Evolutionary conservation across 306 rosid species (phyloP).

Genomic region (Cicer bijugum): DNA sequence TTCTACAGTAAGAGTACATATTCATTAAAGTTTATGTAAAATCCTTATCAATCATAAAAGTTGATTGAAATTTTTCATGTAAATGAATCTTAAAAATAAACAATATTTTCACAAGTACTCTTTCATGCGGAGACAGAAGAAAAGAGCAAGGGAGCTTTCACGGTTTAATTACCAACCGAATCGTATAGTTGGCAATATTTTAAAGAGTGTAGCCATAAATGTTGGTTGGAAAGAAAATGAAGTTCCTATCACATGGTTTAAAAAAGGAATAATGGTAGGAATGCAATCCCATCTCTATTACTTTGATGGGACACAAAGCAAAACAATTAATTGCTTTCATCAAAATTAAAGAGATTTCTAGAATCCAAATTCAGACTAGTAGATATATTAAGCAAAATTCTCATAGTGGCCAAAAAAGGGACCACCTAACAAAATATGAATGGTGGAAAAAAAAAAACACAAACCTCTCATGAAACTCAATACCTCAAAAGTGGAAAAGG

Average conservation of each 20-base stretch:
- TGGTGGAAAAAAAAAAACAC: slow-evolving; percentile 25
- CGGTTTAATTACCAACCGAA: slow-evolving; percentile 6
- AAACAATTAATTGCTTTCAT: slow-evolving; percentile 42
- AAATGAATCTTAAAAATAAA: no score
- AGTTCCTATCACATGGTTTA: slow-evolving; percentile 42
- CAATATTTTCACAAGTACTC: background rate
- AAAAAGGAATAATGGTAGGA: slow-evolving; percentile 48
- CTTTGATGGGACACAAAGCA: slow-evolving; percentile 48
- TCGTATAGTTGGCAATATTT: slow-evolving; percentile 38
- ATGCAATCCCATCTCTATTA: slow-evolving; percentile 49
- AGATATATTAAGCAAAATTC: slow-evolving; percentile 38
- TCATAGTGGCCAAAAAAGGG: slow-evolving; percentile 37
- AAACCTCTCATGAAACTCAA: slow-evolving; percentile 14
- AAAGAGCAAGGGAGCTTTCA: slow-evolving; percentile 35
- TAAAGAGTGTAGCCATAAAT: slow-evolving; percentile 36
- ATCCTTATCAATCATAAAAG: no score
- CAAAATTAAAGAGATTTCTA: slow-evolving; percentile 41
- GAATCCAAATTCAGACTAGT: slow-evolving; percentile 39
- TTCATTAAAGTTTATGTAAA: no score
- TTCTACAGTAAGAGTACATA: no score
- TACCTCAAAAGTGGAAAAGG: slow-evolving; percentile 30
- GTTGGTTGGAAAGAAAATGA: slow-evolving; percentile 43
- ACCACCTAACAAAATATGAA: slow-evolving; percentile 46
- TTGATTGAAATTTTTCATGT: no score
- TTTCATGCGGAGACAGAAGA: slow-evolving; percentile 21